Evolutionary conservation across 148 eudicot genomes (phyloP).

Genomic region (Camellia lanceoleosa): DNA sequence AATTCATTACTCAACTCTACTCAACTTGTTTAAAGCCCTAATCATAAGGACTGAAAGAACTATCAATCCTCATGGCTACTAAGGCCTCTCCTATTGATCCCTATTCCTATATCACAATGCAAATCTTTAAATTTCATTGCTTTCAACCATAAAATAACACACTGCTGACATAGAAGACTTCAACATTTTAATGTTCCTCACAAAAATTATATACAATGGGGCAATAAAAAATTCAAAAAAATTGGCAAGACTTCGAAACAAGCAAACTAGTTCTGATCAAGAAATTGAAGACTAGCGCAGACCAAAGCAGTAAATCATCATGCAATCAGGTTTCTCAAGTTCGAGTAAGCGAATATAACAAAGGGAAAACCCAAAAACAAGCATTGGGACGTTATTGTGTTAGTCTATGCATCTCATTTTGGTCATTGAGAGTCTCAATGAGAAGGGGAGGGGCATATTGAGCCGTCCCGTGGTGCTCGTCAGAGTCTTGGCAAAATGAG

Average conservation of each 20-base stretch:
- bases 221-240: neutral
- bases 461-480: conserved; percentile 94
- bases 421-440: conserved; percentile 76
- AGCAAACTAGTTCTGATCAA: conserved; percentile 8
- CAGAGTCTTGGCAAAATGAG: conserved; percentile 91
- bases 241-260: neutral
- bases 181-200: neutral
- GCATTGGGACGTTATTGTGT: conserved; percentile 50
- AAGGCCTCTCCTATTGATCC: too few relatives aligned
- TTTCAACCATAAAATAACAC: neutral
- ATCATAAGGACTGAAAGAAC: too few relatives aligned
- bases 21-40: too few relatives aligned
- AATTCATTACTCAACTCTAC: too few relatives aligned
- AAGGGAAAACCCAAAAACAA: neutral
- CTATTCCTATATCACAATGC: too few relatives aligned
- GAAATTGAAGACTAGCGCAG: neutral
- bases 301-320: neutral
- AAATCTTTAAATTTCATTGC: too few relatives aligned
- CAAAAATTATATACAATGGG: neutral
- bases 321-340: neutral
- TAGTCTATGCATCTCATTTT: conserved; percentile 85
- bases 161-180: neutral
- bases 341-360: conserved; percentile 9
- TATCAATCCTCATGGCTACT: too few relatives aligned
- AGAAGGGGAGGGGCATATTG: conserved; percentile 94